phyloP scores from a whole-genome alignment of 2,329 filamentous ascomycete species.

The Beauveria brongniartii region DNA sequence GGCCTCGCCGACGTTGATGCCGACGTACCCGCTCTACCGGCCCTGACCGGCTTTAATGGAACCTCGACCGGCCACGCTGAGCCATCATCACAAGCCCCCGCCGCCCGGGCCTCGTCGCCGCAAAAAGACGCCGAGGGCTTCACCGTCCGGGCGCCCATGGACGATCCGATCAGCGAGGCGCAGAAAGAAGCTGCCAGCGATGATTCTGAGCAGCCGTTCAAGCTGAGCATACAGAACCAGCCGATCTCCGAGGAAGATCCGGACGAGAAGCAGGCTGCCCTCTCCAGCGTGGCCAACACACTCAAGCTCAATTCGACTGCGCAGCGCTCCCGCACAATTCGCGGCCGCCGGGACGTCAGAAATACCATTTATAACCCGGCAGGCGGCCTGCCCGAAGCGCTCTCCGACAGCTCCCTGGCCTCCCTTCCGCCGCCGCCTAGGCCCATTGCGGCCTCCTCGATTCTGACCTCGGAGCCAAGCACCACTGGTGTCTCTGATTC shows the following conservation, averaged over 20 bases:
- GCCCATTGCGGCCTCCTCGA: slow-evolving; percentile 42
- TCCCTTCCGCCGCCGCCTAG: slow-evolving; percentile 14
- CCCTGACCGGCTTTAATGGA: not conserved
- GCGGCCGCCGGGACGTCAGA: slow-evolving; percentile 82
- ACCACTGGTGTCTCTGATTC: slow-evolving; percentile 63
- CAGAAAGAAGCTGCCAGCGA: slow-evolving; percentile 54
- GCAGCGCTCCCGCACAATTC: slow-evolving; percentile 65
- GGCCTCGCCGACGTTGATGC: not conserved
- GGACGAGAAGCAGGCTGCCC: slow-evolving; percentile 62
- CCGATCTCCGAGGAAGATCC: slow-evolving; percentile 73
- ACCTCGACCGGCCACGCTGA: not conserved
- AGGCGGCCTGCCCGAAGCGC: slow-evolving; percentile 26
- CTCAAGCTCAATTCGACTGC: slow-evolving; percentile 58
- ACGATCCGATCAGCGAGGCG: slow-evolving; percentile 63
- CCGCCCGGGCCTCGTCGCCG: slow-evolving; percentile 28
- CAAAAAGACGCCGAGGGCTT: slow-evolving; percentile 69
- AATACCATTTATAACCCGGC: slow-evolving; percentile 78
- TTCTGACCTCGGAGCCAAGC: slow-evolving; percentile 56
- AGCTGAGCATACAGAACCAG: slow-evolving; percentile 70
- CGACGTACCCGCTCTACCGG: not conserved
- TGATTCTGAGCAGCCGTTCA: slow-evolving; percentile 61
- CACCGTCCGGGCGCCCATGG: slow-evolving; percentile 56
- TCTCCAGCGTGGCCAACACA: slow-evolving; percentile 68
- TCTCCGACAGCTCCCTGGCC: slow-evolving; percentile 24
- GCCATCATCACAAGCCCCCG: slow-evolving; percentile 27